Evolutionary conservation across 352 stramenopile species (phyloP), one percentile per base, ranked within the genome.

Genomic region (Phytophthora sp.): DNA sequence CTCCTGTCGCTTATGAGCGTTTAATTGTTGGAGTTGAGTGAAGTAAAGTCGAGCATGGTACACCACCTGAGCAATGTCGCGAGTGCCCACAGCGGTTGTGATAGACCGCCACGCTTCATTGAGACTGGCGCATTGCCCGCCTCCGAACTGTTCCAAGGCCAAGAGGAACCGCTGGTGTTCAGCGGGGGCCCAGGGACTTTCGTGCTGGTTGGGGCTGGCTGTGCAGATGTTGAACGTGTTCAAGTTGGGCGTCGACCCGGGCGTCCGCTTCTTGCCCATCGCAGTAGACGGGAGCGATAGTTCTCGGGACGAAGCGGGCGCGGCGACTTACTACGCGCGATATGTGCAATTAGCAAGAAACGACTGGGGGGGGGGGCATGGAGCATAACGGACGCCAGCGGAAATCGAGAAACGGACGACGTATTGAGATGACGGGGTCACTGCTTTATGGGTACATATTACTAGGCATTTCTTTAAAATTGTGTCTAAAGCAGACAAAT

Each of bases 81-180:
- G 81, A 45, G 82, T 90, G 39, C 73, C 75, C 20, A 94, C 79
- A 0, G 71, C 69, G 15, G 69, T 71, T 0, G 84, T 58, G 50
- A 94, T 94, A 23, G 74, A 68, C 46, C 80, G 72, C 86, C 84
- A 94, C 24, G 75, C 70, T 15, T 79, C 57, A 7, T 65, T 33
- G 9, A 79, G 62, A 27, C 68, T 89, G 18, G 74, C 64, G 7
- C 68, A 71, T 66, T 78, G 65, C 5, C 73, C 77, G 8, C 74
- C 74, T 44, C 80, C 86, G 41, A 81, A 88, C 46, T 84, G 74
- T 41, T 94, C 84, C 3, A 94, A 74, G 6, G 69, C 86, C 4
- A 74, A 52, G 1, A 94, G 69, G 64, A 94, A 93, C 11, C 86
- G 77, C 27, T 79, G 55, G 63, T 94, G 86, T 57, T 94, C 86